These are phyloP conservation scores for Boehmeria nivea DNA, from an alignment of 306 rosid species.

Conservation along the genomic window DNA sequence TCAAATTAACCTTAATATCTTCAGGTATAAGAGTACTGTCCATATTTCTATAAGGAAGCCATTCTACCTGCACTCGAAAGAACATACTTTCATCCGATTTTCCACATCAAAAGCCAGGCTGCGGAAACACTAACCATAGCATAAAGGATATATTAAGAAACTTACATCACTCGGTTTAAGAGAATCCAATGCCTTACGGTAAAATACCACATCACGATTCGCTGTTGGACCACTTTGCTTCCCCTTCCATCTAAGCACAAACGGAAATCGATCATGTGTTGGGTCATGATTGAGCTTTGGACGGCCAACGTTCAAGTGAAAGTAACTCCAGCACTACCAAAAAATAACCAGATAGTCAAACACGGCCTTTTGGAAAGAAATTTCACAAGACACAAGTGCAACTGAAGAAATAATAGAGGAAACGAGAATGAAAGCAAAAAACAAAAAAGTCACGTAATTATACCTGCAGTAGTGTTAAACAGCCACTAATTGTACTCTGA, in stretches of 20 bases:
- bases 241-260: conserved; percentile 97
- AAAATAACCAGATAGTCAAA: conserved; percentile 15
- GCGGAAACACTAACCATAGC: conserved; percentile 13
- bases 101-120: conserved; percentile 11
- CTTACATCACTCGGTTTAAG: conserved; percentile 80
- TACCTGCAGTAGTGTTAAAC: conserved; percentile 94
- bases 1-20: conserved; percentile 62
- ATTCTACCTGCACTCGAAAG: conserved; percentile 66
- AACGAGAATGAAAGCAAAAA: not conserved
- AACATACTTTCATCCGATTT: not conserved
- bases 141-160: conserved; percentile 13
- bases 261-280: conserved; percentile 79
- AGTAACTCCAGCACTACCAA: conserved; percentile 97
- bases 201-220: conserved; percentile 93
- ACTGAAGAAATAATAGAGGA: not conserved
- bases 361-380: no score
- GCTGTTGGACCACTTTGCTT: conserved; percentile 96
- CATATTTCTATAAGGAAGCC: conserved; percentile 92
- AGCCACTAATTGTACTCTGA: conserved; percentile 98
- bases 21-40: conserved; percentile 82
- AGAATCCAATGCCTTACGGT: conserved; percentile 93
- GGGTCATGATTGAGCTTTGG: conserved; percentile 83
- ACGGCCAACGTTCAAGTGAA: conserved; percentile 89
- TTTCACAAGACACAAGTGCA: no score
- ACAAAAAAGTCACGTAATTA: conserved; percentile 1